These are phyloP conservation scores for Evansstolkia leycettana DNA, from an alignment of 495 filamentous ascomycete species.

Conservation along the genomic window DNA sequence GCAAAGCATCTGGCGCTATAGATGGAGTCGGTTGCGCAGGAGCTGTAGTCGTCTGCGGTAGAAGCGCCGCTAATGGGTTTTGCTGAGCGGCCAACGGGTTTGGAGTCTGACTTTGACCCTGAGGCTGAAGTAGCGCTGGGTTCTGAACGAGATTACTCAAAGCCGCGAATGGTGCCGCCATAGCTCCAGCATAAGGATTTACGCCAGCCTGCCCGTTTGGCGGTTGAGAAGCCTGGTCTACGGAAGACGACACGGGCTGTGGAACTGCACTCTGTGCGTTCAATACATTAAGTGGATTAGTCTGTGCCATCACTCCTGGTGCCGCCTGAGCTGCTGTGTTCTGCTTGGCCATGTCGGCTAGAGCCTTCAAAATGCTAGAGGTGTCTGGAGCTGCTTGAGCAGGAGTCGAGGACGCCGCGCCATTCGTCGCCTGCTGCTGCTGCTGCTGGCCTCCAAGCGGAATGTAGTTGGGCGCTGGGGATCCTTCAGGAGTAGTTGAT, in stretches of 20 bases:
- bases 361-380: constrained; percentile 64
- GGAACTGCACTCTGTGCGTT: constrained; percentile 33
- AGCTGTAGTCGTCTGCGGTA: constrained; percentile 25
- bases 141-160: constrained; percentile 25
- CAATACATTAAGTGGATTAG: constrained; percentile 44
- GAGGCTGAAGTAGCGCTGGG: constrained; percentile 34
- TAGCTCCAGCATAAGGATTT: constrained; percentile 46
- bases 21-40: constrained; percentile 17
- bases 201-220: constrained; percentile 39
- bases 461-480: constrained; percentile 50
- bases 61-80: constrained; percentile 36
- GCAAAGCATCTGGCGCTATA: constrained; percentile 28
- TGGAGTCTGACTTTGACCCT: constrained; percentile 29
- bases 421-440: constrained; percentile 27
- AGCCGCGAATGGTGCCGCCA: constrained; percentile 36
- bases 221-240: constrained; percentile 32
- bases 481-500: constrained; percentile 73
- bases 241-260: constrained; percentile 31
- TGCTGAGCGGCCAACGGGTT: constrained; percentile 27
- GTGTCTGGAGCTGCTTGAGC: constrained; percentile 41
- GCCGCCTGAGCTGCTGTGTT: constrained; percentile 51
- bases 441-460: constrained; percentile 18
- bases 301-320: constrained; percentile 33
- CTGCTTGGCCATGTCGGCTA: constrained; percentile 77
- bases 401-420: constrained; percentile 19